phyloP scores from a whole-genome alignment of 495 filamentous ascomycete genomes.

The Parathielavia hyrcaniae region DNA sequence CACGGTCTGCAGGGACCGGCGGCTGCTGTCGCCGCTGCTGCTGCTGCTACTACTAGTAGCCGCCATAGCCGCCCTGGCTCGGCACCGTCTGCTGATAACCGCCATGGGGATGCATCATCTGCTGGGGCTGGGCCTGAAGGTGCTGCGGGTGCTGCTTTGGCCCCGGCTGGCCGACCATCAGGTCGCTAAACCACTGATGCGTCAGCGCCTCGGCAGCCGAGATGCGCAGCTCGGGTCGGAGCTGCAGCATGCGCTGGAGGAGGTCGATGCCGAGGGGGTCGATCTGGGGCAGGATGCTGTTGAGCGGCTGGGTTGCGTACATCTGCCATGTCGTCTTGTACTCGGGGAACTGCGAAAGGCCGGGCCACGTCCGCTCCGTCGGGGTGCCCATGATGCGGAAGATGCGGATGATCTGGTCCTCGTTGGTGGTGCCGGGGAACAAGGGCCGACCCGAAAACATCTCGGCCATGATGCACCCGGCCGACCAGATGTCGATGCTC shows the following conservation, averaged over 20 bases:
- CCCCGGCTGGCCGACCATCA: constrained; percentile 37
- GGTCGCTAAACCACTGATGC: constrained; percentile 77
- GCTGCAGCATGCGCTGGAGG: constrained; percentile 80
- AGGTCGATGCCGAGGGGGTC: constrained; percentile 81
- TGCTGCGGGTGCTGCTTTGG: constrained; percentile 36
- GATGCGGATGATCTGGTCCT: constrained; percentile 91
- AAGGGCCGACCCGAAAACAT: constrained; percentile 92
- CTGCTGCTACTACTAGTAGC: constrained; percentile 23
- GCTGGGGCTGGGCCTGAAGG: constrained; percentile 26
- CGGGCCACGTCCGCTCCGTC: constrained; percentile 86
- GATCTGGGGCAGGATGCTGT: constrained; percentile 80
- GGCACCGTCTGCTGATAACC: constrained; percentile 30
- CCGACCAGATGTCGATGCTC: constrained; percentile 96
- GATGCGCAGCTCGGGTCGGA: constrained; percentile 86
- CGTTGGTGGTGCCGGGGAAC: constrained; percentile 92
- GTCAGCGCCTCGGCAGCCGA: constrained; percentile 74
- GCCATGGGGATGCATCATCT: constrained; percentile 29
- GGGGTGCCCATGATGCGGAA: constrained; percentile 97
- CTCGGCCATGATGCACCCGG: constrained; percentile 97
- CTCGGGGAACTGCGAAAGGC: constrained; percentile 82
- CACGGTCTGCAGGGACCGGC: too few relatives aligned
- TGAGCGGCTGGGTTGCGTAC: constrained; percentile 87
- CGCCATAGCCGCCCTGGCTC: constrained; percentile 30
- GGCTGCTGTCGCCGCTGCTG: neutral
- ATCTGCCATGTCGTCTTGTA: constrained; percentile 92